These are phyloP conservation scores for Zygnema cylindricum DNA, from an alignment of 139 green algal species.

Conservation along the genomic window DNA sequence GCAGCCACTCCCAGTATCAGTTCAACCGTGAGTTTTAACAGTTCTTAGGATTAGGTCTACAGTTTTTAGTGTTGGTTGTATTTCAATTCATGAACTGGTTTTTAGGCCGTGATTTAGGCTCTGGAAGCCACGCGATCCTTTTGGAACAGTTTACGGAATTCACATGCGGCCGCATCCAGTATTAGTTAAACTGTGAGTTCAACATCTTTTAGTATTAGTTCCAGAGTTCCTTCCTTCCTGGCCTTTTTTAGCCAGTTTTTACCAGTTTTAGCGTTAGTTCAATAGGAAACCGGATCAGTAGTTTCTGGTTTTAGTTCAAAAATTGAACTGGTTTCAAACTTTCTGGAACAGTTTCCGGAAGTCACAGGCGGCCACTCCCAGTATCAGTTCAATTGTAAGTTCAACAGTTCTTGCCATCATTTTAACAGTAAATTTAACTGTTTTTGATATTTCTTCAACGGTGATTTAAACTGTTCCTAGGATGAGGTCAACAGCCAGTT, in stretches of 20 bases:
- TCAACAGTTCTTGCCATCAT: too few species aligned
- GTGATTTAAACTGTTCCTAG: too few species aligned
- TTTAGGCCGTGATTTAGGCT: constrained; percentile 14
- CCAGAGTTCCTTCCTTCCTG: too few species aligned
- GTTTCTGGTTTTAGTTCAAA: constrained; percentile 10
- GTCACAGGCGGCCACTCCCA: background rate
- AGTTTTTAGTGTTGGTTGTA: background rate
- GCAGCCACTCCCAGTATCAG: background rate
- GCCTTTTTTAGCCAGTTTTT: background rate
- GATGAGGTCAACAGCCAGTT: too few species aligned
- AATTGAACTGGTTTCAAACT: background rate
- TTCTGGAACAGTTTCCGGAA: background rate
- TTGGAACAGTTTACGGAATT: background rate
- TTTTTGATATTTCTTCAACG: too few species aligned
- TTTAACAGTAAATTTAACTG: too few species aligned
- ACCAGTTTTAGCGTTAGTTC: background rate
- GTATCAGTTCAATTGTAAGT: constrained; percentile 8
- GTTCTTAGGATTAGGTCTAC: background rate
- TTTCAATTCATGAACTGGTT: background rate
- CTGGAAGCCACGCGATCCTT: constrained; percentile 28
- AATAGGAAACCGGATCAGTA: background rate
- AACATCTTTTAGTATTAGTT: too few species aligned
- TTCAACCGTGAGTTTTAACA: constrained; percentile 8
- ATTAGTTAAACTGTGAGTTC: background rate
- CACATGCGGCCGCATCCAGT: background rate